Conservation (phyloP, 768 basidiomycete species). For the Boletus patriciae region DNA sequence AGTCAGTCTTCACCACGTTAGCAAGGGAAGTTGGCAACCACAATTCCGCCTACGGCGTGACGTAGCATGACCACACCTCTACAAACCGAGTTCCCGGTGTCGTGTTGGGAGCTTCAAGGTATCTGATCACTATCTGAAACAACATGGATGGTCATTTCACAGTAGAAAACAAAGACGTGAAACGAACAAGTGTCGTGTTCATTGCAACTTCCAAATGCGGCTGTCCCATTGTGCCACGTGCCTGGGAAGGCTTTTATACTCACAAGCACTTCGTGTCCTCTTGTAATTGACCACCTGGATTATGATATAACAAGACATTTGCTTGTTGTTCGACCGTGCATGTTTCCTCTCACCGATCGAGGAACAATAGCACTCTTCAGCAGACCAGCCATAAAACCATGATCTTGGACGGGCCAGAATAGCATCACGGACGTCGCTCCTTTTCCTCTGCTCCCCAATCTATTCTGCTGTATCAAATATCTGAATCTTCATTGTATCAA, state of each 20-base stretch:
- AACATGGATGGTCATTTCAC: background rate
- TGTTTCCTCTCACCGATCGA: background rate
- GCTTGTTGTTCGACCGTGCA: conserved; percentile 13
- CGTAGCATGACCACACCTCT: background rate
- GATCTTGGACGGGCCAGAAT: background rate
- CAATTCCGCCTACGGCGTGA: conserved; percentile 50
- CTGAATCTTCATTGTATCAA: conserved; percentile 16
- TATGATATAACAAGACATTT: conserved; percentile 6
- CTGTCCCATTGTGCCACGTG: conserved; percentile 2
- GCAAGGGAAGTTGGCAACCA: conserved; percentile 77
- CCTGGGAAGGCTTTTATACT: background rate
- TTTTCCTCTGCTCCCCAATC: background rate
- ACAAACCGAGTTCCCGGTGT: background rate
- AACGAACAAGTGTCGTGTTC: background rate
- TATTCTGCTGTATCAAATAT: conserved; percentile 22
- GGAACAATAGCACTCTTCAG: conserved; percentile 19
- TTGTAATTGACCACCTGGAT: conserved; percentile 7
- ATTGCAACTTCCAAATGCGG: background rate
- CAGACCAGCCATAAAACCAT: conserved; percentile 22
- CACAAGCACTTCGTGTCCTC: background rate
- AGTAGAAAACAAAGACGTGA: background rate
- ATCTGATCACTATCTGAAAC: background rate
- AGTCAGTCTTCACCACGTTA: conserved; percentile 76
- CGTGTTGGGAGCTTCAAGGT: background rate
- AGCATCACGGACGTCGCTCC: conserved; percentile 5